phyloP scores from a whole-genome alignment of 306 rosid species.

The Erythrophleum fordii region DNA sequence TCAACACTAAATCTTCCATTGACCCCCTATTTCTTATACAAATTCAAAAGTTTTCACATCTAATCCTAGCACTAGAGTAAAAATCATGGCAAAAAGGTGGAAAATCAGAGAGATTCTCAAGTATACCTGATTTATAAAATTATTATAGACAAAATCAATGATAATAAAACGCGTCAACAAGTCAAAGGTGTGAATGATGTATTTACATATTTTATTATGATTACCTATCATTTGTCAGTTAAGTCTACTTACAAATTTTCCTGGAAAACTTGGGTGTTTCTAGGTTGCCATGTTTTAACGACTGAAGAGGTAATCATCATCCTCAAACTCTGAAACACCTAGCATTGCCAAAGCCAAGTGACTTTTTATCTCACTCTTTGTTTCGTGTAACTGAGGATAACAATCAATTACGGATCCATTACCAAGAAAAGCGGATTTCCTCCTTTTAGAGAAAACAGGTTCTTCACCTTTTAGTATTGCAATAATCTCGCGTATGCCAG shows the following conservation, averaged over 20 bases:
- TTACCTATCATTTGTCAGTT: not conserved
- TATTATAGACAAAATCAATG: not conserved
- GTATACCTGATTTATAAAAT: not conserved
- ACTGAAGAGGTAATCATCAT: slow-evolving; percentile 57
- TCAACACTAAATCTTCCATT: slow-evolving; percentile 34
- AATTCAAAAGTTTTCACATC: slow-evolving; percentile 30
- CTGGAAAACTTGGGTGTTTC: not conserved
- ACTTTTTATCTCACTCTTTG: slow-evolving; percentile 64
- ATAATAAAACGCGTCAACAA: not conserved
- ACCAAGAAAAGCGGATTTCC: slow-evolving; percentile 61
- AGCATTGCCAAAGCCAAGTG: slow-evolving; percentile 81
- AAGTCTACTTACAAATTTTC: not conserved
- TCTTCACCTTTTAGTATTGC: slow-evolving; percentile 72
- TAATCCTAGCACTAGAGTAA: slow-evolving; percentile 25
- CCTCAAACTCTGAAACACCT: slow-evolving; percentile 75
- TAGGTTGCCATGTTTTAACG: slow-evolving; percentile 38
- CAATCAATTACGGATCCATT: slow-evolving; percentile 67
- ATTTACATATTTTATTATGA: not conserved
- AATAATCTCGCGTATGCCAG: slow-evolving; percentile 65
- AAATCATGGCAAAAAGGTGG: slow-evolving; percentile 31
- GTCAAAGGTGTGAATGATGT: not conserved
- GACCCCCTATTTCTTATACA: slow-evolving; percentile 51
- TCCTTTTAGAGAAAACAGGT: slow-evolving; percentile 50
- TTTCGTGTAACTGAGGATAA: slow-evolving; percentile 57
- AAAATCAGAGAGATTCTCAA: not conserved